A percentile compares a stretch with the other conserved stretches of the same genome.
Conservation (phyloP, 2,329 filamentous ascomycete genomes). For the Epicoccum nigrum region DNA sequence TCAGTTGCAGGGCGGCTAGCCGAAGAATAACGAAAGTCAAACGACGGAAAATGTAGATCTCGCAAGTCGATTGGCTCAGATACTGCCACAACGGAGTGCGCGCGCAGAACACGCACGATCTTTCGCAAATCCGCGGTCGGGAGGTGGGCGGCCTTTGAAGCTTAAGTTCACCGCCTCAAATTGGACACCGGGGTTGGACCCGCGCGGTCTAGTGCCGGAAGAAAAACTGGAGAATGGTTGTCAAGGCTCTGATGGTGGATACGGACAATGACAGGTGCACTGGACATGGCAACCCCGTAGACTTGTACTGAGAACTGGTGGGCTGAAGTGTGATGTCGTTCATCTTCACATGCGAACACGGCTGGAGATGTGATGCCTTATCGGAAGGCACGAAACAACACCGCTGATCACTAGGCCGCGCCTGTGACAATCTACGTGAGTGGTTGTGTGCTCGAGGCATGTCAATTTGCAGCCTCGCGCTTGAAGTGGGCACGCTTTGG, state of each 20-base stretch:
- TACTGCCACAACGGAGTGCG: constrained; percentile 23
- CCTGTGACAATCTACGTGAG: constrained; percentile 31
- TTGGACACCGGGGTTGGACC: constrained; percentile 23
- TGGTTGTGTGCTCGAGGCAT: constrained; percentile 25
- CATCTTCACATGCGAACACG: constrained; percentile 36
- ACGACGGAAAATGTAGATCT: constrained; percentile 28
- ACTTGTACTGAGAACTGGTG: constrained; percentile 16
- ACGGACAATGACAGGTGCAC: constrained; percentile 26
- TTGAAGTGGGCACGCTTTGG: constrained; percentile 32
- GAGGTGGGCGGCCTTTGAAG: constrained; percentile 29
- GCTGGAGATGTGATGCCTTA: constrained; percentile 3
- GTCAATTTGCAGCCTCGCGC: constrained; percentile 41
- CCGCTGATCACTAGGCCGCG: constrained; percentile 29
- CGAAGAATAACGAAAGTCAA: constrained; percentile 18
- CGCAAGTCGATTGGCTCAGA: constrained; percentile 31
- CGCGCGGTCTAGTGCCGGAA: constrained; percentile 27
- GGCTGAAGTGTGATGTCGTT: constrained; percentile 30
- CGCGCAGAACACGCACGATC: constrained; percentile 27
- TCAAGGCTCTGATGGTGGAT: constrained; percentile 18
- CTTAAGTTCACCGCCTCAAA: constrained; percentile 39
- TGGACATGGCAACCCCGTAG: constrained; percentile 27
- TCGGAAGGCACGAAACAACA: constrained; percentile 16
- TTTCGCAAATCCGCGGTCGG: constrained; percentile 23
- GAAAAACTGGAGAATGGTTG: constrained; percentile 31
- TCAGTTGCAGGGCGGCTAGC: constrained; percentile 27